phyloP scores from a whole-genome alignment of 2,329 filamentous ascomycete genomes.

The Fusarium verrucosum region DNA sequence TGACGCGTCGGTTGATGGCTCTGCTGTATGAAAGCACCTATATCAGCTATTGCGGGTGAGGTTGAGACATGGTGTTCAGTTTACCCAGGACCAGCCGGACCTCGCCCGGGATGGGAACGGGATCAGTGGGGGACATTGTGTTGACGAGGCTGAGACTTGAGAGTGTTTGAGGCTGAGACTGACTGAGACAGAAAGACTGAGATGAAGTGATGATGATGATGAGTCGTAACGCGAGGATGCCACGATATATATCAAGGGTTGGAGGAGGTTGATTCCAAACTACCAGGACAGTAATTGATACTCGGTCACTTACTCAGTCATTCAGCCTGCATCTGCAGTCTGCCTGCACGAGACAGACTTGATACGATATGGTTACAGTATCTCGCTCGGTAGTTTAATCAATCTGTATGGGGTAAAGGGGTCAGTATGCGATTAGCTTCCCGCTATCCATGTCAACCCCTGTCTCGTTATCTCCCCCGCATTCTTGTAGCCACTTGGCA shows the following conservation, averaged over 20 bases:
- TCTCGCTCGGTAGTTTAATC: neutral
- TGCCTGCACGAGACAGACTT: conserved; percentile 1
- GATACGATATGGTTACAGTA: neutral
- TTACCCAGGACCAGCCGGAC: conserved; percentile 34
- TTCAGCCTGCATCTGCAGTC: neutral
- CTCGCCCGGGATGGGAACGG: conserved; percentile 22
- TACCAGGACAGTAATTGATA: neutral
- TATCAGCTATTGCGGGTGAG: neutral
- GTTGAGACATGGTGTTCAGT: neutral
- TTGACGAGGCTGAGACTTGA: neutral
- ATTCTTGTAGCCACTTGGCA: neutral
- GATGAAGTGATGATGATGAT: neutral
- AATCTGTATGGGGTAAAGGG: neutral
- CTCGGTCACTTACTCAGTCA: too few relatives aligned
- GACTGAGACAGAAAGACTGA: too few relatives aligned
- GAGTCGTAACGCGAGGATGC: neutral
- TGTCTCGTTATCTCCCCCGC: neutral
- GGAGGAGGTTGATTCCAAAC: neutral
- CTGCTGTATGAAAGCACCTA: conserved; percentile 1
- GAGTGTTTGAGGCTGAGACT: neutral
- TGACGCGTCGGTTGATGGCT: conserved; percentile 28
- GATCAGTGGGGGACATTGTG: conserved; percentile 20
- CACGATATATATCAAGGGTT: neutral
- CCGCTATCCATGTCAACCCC: neutral
- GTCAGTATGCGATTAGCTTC: conserved; percentile 2